Percentiles rank a stretch among this genome's conserved stretches.
These are phyloP conservation scores for Schizosaccharomyces versatilis DNA, from an alignment of 1,139 yeast genomes.

Conservation along the genomic window DNA sequence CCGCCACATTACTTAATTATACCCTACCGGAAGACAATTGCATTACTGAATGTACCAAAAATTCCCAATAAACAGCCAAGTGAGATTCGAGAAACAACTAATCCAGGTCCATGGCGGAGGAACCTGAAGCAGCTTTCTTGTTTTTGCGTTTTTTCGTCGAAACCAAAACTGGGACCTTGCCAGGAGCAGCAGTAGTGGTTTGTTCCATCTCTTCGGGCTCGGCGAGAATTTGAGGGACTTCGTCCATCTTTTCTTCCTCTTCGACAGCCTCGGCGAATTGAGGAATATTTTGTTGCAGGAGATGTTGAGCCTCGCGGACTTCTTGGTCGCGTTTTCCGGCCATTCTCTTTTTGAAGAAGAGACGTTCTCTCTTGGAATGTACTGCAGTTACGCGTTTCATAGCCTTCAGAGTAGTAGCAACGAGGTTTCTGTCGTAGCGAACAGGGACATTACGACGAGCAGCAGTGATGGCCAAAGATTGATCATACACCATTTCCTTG, in stretches of 20 bases:
- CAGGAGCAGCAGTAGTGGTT: background rate
- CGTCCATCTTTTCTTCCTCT: background rate
- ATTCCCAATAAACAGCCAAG: too few relatives aligned
- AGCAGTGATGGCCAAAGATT: slow-evolving; percentile 71
- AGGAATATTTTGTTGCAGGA: slow-evolving; percentile 43
- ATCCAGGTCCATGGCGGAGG: background rate
- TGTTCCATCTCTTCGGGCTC: background rate
- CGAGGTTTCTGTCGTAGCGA: slow-evolving; percentile 88
- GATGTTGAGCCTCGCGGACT: slow-evolving; percentile 64
- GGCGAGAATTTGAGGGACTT: background rate
- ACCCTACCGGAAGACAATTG: too few relatives aligned
- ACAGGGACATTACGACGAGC: slow-evolving; percentile 96
- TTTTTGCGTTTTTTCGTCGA: slow-evolving; percentile 2
- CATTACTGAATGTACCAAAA: too few relatives aligned
- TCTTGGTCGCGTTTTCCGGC: slow-evolving; percentile 82
- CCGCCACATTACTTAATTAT: too few relatives aligned
- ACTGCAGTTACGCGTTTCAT: slow-evolving; percentile 93
- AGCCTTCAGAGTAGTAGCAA: slow-evolving; percentile 78
- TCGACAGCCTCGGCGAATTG: background rate
- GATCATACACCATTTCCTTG: slow-evolving; percentile 91
- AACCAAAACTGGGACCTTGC: background rate
- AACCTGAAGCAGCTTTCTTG: background rate
- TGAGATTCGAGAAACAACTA: background rate
- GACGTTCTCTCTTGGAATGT: slow-evolving; percentile 88
- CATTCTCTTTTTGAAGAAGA: slow-evolving; percentile 98